phyloP scores from a whole-genome alignment of 148 eudicot species.

The Camellia sinensis region DNA sequence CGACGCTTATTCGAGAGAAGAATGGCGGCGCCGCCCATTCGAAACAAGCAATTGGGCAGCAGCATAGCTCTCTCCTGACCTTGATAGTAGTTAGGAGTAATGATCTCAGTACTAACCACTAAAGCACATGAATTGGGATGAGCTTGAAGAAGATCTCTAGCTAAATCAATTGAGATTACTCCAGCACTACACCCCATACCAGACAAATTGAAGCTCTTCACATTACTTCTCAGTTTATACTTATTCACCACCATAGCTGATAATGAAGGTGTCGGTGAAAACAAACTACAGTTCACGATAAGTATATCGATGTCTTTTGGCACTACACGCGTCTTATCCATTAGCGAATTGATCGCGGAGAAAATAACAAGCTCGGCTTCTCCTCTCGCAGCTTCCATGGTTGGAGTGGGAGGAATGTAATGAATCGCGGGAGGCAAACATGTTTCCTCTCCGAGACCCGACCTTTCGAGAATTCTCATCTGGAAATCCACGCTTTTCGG shows the following conservation, averaged over 20 bases:
- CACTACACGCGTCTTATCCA: conserved; percentile 25
- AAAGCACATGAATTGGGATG: conserved; percentile 59
- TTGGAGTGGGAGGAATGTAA: conserved; percentile 31
- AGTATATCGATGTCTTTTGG: conserved; percentile 52
- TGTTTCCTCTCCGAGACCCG: conserved; percentile 38
- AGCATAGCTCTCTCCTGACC: conserved; percentile 76
- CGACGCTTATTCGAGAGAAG: conserved; percentile 49
- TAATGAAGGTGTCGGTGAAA: conserved; percentile 67
- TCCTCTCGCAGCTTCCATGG: conserved; percentile 18
- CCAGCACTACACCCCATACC: conserved; percentile 87
- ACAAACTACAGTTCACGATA: conserved; percentile 59
- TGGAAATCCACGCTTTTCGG: conserved; percentile 22
- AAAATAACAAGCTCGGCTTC: conserved; percentile 32
- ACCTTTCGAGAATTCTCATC: conserved; percentile 27
- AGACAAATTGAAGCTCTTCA: conserved; percentile 56
- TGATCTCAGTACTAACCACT: conserved; percentile 69
- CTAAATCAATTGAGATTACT: conserved; percentile 59
- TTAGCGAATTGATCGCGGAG: conserved; percentile 19
- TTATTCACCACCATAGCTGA: conserved; percentile 76
- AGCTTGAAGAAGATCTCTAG: conserved; percentile 66
- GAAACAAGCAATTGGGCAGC: conserved; percentile 64
- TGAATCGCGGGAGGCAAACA: conserved; percentile 25
- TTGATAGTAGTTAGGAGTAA: conserved; percentile 67
- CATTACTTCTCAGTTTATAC: conserved; percentile 57
- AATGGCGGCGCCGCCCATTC: conserved; percentile 63